phyloP scores from a whole-genome alignment of 2,329 filamentous ascomycete genomes.

The Fusarium siculi region DNA sequence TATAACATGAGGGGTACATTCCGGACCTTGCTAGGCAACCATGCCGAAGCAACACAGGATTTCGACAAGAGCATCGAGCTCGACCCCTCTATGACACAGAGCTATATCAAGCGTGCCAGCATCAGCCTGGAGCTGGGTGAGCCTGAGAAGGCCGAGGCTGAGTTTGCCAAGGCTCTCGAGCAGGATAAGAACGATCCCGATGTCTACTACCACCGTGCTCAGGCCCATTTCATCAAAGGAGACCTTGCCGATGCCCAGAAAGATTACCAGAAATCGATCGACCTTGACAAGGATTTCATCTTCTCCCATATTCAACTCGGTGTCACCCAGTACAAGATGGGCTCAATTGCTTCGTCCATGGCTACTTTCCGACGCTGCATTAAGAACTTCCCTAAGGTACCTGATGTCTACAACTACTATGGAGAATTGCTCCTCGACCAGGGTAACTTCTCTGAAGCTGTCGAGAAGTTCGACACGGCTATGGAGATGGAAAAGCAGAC shows the following conservation, averaged over 20 bases:
- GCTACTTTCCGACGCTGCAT: constrained; percentile 97
- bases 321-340: constrained; percentile 99
- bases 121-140: constrained; percentile 95
- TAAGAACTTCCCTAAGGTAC: constrained; percentile 97
- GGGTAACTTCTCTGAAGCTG: constrained; percentile 92
- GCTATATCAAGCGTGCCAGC: constrained; percentile 98
- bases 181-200: constrained; percentile 92
- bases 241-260: constrained; percentile 94
- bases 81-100: constrained; percentile 88
- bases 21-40: constrained; percentile 90
- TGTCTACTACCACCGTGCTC: constrained; percentile 98
- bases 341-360: constrained; percentile 96
- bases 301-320: constrained; percentile 99
- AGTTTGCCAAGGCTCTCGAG: constrained; percentile 86
- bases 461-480: constrained; percentile 98
- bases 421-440: constrained; percentile 97
- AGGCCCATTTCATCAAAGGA: constrained; percentile 96
- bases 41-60: constrained; percentile 82
- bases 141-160: constrained; percentile 84
- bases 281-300: constrained; percentile 95
- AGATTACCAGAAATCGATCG: constrained; percentile 99
- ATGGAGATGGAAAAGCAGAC: constrained; percentile 97
- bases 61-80: constrained; percentile 94
- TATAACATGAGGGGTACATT: constrained; percentile 98
- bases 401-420: constrained; percentile 99